Conservation (phyloP, 495 filamentous ascomycete species). For the Pseudomonodictys pantanalensis region DNA sequence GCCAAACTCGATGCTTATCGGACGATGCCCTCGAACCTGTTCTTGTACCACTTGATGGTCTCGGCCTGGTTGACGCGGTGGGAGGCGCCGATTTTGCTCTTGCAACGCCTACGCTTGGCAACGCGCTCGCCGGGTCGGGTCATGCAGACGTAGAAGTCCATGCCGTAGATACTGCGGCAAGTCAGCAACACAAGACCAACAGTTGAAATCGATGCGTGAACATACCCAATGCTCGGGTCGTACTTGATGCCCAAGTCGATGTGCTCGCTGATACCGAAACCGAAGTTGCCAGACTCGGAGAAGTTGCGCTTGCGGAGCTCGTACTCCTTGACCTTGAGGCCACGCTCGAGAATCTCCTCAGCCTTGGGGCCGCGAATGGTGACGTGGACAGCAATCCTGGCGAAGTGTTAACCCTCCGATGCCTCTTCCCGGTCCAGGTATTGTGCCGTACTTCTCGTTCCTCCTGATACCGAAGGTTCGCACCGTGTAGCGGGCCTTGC, state of each 20-base stretch:
- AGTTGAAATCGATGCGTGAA: not conserved
- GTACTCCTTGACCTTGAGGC: constrained; percentile 99
- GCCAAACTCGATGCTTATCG: constrained; percentile 56
- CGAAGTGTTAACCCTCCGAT: constrained; percentile 65
- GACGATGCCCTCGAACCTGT: constrained; percentile 96
- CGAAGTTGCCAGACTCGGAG: constrained; percentile 99
- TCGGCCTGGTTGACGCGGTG: constrained; percentile 92
- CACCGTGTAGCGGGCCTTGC: constrained; percentile 99
- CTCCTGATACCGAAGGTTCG: constrained; percentile 99
- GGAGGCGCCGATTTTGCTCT: constrained; percentile 76
- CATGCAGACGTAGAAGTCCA: constrained; percentile 99
- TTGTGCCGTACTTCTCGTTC: constrained; percentile 99
- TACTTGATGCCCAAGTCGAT: constrained; percentile 99
- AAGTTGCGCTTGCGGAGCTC: constrained; percentile 99
- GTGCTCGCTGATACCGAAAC: constrained; percentile 99
- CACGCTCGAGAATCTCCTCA: constrained; percentile 99
- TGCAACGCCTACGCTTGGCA: constrained; percentile 85
- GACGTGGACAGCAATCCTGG: constrained; percentile 97
- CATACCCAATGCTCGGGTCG: constrained; percentile 61
- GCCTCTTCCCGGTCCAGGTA: constrained; percentile 85
- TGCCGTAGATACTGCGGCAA: constrained; percentile 76
- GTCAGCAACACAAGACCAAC: not conserved
- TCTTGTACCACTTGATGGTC: constrained; percentile 99
- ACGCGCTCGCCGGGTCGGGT: constrained; percentile 97
- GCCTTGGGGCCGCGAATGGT: constrained; percentile 99